Evolutionary conservation across 106 monocot species (phyloP).

Genomic region (Platanthera zijinensis): DNA sequence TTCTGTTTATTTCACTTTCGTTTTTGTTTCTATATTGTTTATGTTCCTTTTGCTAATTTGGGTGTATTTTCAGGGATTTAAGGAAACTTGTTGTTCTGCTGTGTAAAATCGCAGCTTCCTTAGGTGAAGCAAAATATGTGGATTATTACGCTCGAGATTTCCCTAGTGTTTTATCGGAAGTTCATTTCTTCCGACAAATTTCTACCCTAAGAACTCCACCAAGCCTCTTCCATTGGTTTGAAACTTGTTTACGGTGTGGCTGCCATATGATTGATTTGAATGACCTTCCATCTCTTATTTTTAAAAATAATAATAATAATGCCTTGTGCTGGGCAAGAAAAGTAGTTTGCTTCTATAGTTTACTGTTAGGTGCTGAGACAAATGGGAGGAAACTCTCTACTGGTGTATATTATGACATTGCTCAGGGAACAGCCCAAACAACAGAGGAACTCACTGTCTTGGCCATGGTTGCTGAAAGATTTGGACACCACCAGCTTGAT

Average conservation of each 20-base stretch:
- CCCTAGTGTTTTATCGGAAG: slow-evolving; percentile 38
- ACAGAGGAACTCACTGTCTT: slow-evolving; percentile 72
- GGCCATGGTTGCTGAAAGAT: slow-evolving; percentile 90
- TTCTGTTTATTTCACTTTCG: no score
- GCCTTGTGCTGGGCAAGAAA: slow-evolving; percentile 69
- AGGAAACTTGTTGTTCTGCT: slow-evolving; percentile 48
- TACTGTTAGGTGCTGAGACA: slow-evolving; percentile 71
- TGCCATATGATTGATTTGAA: slow-evolving; percentile 23
- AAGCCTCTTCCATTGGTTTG: slow-evolving; percentile 67
- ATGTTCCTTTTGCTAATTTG: background rate
- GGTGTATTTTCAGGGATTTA: slow-evolving; percentile 47
- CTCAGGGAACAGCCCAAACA: slow-evolving; percentile 57
- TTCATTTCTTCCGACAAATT: slow-evolving; percentile 18
- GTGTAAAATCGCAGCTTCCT: slow-evolving; percentile 45
- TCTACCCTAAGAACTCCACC: slow-evolving; percentile 49
- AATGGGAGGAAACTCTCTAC: slow-evolving; percentile 51
- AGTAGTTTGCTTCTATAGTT: slow-evolving; percentile 70
- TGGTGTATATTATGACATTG: slow-evolving; percentile 65
- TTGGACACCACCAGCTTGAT: slow-evolving; percentile 84
- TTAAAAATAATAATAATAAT: slow-evolving; percentile 39
- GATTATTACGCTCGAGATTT: slow-evolving; percentile 92
- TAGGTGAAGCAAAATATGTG: slow-evolving; percentile 57
- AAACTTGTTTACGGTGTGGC: slow-evolving; percentile 52
- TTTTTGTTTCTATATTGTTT: no score
- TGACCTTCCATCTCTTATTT: slow-evolving; percentile 58